Evolutionary conservation across 306 rosid genomes (phyloP).

Genomic region (Inga leiocalycina): DNA sequence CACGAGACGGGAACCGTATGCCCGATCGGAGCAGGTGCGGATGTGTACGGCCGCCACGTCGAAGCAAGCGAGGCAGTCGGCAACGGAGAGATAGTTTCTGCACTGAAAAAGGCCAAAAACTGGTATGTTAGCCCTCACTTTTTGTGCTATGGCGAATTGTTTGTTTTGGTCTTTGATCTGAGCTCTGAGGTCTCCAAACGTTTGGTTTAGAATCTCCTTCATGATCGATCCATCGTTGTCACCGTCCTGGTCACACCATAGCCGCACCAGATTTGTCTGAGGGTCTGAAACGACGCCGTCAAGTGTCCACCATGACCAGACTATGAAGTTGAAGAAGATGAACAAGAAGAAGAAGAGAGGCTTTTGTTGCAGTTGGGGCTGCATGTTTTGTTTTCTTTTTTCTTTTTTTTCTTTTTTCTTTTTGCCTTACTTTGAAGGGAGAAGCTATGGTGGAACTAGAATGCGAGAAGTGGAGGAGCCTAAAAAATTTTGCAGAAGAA

Average conservation of each 20-base stretch:
- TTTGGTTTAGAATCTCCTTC: conserved; percentile 39
- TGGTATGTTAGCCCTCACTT: conserved; percentile 21
- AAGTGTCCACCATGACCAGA: conserved; percentile 18
- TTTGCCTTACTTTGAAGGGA: background rate
- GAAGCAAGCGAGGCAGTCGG: conserved; percentile 57
- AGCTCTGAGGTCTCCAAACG: conserved; percentile 37
- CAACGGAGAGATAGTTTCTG: conserved; percentile 31
- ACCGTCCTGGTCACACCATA: background rate
- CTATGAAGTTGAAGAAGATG: background rate
- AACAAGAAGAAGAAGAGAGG: conserved; percentile 33
- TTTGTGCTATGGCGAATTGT: conserved; percentile 49
- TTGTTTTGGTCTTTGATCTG: conserved; percentile 35
- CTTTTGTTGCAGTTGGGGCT: background rate
- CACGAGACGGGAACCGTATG: conserved; percentile 58
- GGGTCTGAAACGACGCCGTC: conserved; percentile 40
- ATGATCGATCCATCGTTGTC: conserved; percentile 28
- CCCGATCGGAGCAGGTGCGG: conserved; percentile 49
- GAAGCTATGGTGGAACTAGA: background rate
- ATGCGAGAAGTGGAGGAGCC: background rate
- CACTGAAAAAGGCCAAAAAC: conserved; percentile 43
- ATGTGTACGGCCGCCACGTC: conserved; percentile 30
- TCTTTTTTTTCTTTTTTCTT: background rate
- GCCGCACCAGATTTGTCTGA: conserved; percentile 1
- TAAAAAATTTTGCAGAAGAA: too few species aligned
- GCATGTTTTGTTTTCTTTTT: background rate